These are phyloP conservation scores for Kluyveromyces lactis DNA, from an alignment of 805 yeast species.

Conservation along the genomic window DNA sequence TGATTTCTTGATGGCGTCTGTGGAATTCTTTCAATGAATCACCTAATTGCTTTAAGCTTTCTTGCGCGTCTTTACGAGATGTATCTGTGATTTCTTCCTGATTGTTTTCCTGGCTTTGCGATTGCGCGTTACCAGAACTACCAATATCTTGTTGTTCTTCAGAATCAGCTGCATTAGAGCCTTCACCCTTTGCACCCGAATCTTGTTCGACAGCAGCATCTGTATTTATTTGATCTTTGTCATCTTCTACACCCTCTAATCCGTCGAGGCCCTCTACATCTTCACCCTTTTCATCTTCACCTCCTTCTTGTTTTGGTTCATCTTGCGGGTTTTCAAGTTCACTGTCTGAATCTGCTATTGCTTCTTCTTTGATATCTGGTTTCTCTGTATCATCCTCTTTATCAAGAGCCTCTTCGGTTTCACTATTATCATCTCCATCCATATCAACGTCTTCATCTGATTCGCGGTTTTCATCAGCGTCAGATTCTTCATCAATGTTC, in stretches of 20 bases:
- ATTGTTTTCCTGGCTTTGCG: conserved; percentile 32
- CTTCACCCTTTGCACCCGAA: conserved; percentile 53
- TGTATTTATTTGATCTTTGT: conserved; percentile 38
- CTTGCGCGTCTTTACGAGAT: conserved; percentile 60
- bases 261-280: conserved; percentile 51
- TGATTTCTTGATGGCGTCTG: conserved; percentile 80
- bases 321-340: conserved; percentile 14
- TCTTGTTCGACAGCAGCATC: conserved; percentile 55
- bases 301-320: conserved; percentile 21
- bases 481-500: conserved; percentile 39
- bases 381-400: conserved; percentile 26
- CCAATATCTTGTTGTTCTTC: conserved; percentile 64
- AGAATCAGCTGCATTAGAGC: conserved; percentile 43
- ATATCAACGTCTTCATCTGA: conserved; percentile 24
- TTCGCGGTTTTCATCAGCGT: conserved; percentile 32
- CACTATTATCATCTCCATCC: conserved; percentile 21
- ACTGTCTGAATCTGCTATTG: conserved; percentile 19
- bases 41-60: conserved; percentile 81
- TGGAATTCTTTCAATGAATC: conserved; percentile 89
- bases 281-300: conserved; percentile 32
- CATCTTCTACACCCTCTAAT: conserved; percentile 35
- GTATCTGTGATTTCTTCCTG: conserved; percentile 38
- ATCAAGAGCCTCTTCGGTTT: conserved; percentile 25
- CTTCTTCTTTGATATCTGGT: conserved; percentile 26
- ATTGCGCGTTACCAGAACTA: conserved; percentile 48